Base-by-base conservation (phyloP, 805 yeast species). In the Pichia scutulata region DNA sequence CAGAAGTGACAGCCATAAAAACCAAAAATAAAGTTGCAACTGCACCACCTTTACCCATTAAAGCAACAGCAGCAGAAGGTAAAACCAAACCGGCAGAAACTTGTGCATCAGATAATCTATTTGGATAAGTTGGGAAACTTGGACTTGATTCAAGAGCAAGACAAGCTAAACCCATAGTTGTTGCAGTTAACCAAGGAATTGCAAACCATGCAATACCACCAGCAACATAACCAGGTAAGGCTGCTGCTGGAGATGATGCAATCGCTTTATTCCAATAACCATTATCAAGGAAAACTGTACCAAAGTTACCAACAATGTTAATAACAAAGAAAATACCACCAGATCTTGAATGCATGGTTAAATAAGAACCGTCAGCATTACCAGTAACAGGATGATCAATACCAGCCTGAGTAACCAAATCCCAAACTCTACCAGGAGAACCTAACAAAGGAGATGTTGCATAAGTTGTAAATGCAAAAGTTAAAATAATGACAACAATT, bases 131-230 rank as follows among this genome's bases (percentile, higher is more conserved):
- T 57, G 95, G 95, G 81, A 89, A 88, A 3, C 74, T 61, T 24
- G 89, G 84, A 30, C 79, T 73, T 46, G 71, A 66, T 68, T 88
- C 92, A 47, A 89, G 72, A 21, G 88, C 84, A 51, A 86, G 68
- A 48, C 87, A 87, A 21, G 90, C 88, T n/a, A 89, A 70, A 13
- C 97, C 96, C 85, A 88, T 76, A 8, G 95, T 85, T 2, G 92
- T 82, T 16, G 95, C 86, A 47, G 81, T 76, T 51, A 86, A 75
- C 73, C 83, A 84, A 44, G 97, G 97, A 56, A 89, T 83, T 8
- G 95, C 90, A 63, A 87, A 84, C 96, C 97, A 89, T 0, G 92
- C 85, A 43, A 89, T 66, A 26, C 96, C 96, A 52, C 96, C 97
- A 52, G 86, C 68, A 24, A 87, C 81, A 66, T 89, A 89, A 22